A percentile compares a stretch with the other conserved stretches of the same genome.
Conservation (phyloP, 1,284 basidiomycete species). For the Grifola frondosa region DNA sequence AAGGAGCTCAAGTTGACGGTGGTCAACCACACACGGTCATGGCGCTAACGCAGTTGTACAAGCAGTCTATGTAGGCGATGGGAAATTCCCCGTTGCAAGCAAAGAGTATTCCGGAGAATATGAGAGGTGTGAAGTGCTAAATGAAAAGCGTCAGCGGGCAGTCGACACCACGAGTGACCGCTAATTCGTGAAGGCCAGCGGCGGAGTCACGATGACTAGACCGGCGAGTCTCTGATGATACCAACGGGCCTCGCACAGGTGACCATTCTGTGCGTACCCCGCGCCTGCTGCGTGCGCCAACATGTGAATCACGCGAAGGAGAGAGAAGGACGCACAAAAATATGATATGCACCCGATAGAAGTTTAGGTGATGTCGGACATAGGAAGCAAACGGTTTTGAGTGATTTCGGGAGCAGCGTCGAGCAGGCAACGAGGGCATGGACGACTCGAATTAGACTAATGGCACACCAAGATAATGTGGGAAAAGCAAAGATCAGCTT, state of each 20-base stretch:
- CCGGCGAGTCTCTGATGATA: no score
- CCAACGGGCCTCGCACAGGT: no score
- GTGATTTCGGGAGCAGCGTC: constrained; percentile 1
- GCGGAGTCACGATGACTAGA: no score
- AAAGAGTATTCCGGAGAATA: constrained; percentile 74
- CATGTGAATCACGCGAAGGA: neutral
- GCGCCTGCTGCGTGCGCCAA: no score
- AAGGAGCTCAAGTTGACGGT: constrained; percentile 73
- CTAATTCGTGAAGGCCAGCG: neutral
- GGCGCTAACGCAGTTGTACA: constrained; percentile 76
- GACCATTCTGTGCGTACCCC: no score
- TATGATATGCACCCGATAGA: constrained; percentile 62
- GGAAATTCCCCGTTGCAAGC: constrained; percentile 67
- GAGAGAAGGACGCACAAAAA: constrained; percentile 44
- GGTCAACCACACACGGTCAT: constrained; percentile 78
- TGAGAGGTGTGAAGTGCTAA: constrained; percentile 74
- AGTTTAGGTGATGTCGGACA: constrained; percentile 57
- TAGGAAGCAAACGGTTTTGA: constrained; percentile 12
- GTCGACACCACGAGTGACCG: neutral
- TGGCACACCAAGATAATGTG: neutral
- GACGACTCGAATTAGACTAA: neutral
- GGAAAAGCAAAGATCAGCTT: no score
- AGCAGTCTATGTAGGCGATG: constrained; percentile 70
- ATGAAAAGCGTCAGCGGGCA: constrained; percentile 5
- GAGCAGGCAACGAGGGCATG: constrained; percentile 9